phyloP scores from a whole-genome alignment of 2,329 filamentous ascomycete genomes.

The Penicillium sp. region DNA sequence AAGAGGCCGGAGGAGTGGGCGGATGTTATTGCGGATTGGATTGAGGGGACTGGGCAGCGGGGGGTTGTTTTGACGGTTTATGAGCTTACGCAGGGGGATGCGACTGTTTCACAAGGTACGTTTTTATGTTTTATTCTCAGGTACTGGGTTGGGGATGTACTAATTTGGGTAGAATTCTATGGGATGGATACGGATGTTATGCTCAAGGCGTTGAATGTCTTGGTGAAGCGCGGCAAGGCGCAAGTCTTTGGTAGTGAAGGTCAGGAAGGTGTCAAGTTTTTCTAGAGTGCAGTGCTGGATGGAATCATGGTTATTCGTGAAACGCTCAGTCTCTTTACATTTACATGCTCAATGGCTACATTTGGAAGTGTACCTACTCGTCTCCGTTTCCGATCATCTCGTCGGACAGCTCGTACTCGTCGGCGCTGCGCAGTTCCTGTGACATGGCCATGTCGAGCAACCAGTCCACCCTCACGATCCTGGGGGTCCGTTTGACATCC shows the following conservation, averaged over 20 bases:
- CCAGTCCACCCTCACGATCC: slow-evolving; percentile 85
- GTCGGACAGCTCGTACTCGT: slow-evolving; percentile 52
- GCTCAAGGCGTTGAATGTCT: slow-evolving; percentile 68
- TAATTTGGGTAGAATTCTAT: slow-evolving; percentile 62
- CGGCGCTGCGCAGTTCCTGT: slow-evolving; percentile 68
- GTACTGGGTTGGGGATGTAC: not conserved
- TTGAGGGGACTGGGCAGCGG: slow-evolving; percentile 83
- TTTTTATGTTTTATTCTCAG: not conserved
- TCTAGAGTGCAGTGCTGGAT: slow-evolving; percentile 51
- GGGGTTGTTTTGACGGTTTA: slow-evolving; percentile 87
- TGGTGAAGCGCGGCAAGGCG: slow-evolving; percentile 86
- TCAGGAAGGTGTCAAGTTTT: slow-evolving; percentile 92
- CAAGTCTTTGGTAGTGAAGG: slow-evolving; percentile 90
- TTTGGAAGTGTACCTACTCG: slow-evolving; percentile 11
- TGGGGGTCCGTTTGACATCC: slow-evolving; percentile 71
- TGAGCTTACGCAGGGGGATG: slow-evolving; percentile 85
- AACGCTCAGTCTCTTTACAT: slow-evolving; percentile 8
- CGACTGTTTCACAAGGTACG: slow-evolving; percentile 62
- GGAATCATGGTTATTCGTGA: slow-evolving; percentile 7
- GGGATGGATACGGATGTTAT: slow-evolving; percentile 83
- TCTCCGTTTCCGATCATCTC: slow-evolving; percentile 24
- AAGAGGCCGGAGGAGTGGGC: slow-evolving; percentile 88
- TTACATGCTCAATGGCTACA: slow-evolving; percentile 3
- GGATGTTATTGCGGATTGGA: slow-evolving; percentile 66
- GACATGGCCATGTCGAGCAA: slow-evolving; percentile 82